phyloP scores from a whole-genome alignment of 495 filamentous ascomycete genomes.

The Neurospora sp. region DNA sequence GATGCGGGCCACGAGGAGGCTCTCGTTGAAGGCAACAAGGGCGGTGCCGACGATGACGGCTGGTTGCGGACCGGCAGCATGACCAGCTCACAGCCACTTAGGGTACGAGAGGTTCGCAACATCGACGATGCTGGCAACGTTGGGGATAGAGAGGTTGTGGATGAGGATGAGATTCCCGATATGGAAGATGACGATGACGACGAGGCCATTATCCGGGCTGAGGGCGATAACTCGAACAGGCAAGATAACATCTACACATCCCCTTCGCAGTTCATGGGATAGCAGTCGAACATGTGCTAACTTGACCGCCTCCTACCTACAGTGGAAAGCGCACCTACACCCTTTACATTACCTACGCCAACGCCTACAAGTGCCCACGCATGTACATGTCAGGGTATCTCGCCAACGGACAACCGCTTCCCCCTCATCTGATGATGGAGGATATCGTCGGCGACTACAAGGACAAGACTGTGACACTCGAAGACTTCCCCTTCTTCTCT shows the following conservation, averaged over 20 bases:
- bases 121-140: slow-evolving; percentile 73
- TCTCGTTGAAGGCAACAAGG: slow-evolving; percentile 56
- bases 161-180: slow-evolving; percentile 88
- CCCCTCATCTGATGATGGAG: slow-evolving; percentile 92
- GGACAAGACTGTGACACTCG: slow-evolving; percentile 97
- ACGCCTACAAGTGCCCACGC: slow-evolving; percentile 92
- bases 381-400: slow-evolving; percentile 90
- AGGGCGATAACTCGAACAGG: slow-evolving; percentile 52
- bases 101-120: slow-evolving; percentile 71
- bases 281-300: slow-evolving; percentile 3
- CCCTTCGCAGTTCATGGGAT: neutral
- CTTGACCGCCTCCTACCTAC: slow-evolving; percentile 3
- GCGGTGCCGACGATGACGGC: slow-evolving; percentile 65
- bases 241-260: slow-evolving; percentile 35
- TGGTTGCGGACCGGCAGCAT: slow-evolving; percentile 82
- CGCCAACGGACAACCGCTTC: slow-evolving; percentile 71
- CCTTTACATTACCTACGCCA: slow-evolving; percentile 95
- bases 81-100: slow-evolving; percentile 59
- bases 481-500: slow-evolving; percentile 91
- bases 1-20: slow-evolving; percentile 77
- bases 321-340: slow-evolving; percentile 87
- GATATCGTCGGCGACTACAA: slow-evolving; percentile 99
- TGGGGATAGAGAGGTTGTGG: slow-evolving; percentile 60
- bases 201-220: slow-evolving; percentile 86
- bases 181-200: slow-evolving; percentile 99